These are phyloP conservation scores for Echinochloa phyllopogon DNA, from an alignment of 176 grass and related monocot species.

Conservation along the genomic window DNA sequence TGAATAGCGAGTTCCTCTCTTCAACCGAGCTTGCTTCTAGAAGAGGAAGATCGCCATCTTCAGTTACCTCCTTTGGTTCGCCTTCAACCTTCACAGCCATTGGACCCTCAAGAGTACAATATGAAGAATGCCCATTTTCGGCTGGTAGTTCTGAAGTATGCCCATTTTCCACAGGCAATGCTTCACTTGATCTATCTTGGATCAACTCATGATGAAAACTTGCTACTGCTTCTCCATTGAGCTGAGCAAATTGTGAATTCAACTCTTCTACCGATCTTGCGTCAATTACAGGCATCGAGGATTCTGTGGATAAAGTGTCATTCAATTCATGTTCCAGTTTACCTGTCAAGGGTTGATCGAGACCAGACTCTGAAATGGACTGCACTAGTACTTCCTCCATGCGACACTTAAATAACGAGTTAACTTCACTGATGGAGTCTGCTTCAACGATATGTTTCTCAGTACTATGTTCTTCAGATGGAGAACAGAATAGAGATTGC, in stretches of 20 bases:
- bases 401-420: slow-evolving; percentile 45
- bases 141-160: background rate
- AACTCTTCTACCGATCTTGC: slow-evolving; percentile 40
- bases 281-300: background rate
- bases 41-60: slow-evolving; percentile 7
- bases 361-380: slow-evolving; percentile 45
- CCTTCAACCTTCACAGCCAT: background rate
- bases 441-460: slow-evolving; percentile 27
- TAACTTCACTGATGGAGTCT: slow-evolving; percentile 35
- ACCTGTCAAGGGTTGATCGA: slow-evolving; percentile 32
- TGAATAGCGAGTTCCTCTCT: slow-evolving; percentile 26
- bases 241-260: slow-evolving; percentile 17
- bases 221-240: slow-evolving; percentile 9
- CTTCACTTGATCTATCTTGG: background rate
- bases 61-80: background rate
- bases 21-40: slow-evolving; percentile 38
- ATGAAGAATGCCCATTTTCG: background rate
- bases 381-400: slow-evolving; percentile 46
- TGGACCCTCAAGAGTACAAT: background rate
- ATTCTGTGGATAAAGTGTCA: slow-evolving; percentile 13
- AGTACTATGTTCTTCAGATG: background rate
- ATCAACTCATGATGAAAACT: background rate
- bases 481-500: background rate
- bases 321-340: slow-evolving; percentile 26
- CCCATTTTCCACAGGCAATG: background rate